Conservation (phyloP, 2,329 filamentous ascomycete species). For the Pseudopyrenochaeta lycopersici region DNA sequence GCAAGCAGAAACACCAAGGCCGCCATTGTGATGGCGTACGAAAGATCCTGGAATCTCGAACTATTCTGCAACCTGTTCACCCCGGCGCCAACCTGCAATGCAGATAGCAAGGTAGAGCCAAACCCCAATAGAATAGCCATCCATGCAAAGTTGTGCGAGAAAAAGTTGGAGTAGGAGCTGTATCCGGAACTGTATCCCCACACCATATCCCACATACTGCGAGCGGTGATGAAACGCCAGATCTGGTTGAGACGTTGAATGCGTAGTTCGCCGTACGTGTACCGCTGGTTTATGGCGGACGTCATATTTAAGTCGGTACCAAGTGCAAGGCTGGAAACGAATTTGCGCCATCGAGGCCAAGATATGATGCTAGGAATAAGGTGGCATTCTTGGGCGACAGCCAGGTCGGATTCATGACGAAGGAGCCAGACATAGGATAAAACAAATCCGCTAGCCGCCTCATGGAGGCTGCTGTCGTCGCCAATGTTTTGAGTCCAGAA, state of each 20-base stretch:
- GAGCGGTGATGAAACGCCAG: conserved; percentile 9
- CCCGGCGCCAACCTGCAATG: conserved; percentile 25
- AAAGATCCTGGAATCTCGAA: conserved; percentile 8
- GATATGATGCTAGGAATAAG: conserved; percentile 16
- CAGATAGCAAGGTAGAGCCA: conserved; percentile 16
- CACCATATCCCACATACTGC: conserved; percentile 9
- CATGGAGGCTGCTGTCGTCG: conserved; percentile 13
- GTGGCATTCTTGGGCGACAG: conserved; percentile 15
- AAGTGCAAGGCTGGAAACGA: conserved; percentile 13
- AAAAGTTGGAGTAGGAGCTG: conserved; percentile 20
- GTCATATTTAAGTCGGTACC: conserved; percentile 3
- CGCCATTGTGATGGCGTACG: conserved; percentile 17
- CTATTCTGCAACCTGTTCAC: conserved; percentile 12
- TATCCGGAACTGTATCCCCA: conserved; percentile 11
- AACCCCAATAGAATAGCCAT: conserved; percentile 18
- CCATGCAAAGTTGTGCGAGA: conserved; percentile 17
- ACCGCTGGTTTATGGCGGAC: conserved; percentile 52
- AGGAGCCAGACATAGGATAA: conserved; percentile 29
- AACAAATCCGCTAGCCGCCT: conserved; percentile 23
- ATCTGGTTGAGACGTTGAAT: conserved; percentile 51
- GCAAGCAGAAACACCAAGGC: too few relatives aligned
- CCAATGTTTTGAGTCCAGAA: conserved; percentile 20
- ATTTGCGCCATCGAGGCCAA: conserved; percentile 19
- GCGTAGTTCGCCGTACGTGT: conserved; percentile 55
- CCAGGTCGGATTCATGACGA: conserved; percentile 14